These are phyloP conservation scores for Cutaneotrichosporon sp. DNA, from an alignment of 1,284 basidiomycete genomes.

Conservation along the genomic window DNA sequence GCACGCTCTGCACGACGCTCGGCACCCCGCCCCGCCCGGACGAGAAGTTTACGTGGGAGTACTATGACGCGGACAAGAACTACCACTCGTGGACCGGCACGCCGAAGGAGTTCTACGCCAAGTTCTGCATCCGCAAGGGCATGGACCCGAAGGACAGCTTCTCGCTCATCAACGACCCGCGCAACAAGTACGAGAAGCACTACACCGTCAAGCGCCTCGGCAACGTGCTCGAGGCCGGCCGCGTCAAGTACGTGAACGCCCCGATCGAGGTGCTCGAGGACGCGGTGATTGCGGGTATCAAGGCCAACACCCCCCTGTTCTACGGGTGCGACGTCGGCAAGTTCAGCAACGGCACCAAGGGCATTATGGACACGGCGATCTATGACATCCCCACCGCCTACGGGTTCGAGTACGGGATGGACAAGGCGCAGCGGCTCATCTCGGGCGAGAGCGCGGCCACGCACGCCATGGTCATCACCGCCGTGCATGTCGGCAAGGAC, in stretches of 20 bases:
- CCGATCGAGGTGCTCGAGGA: constrained; percentile 76
- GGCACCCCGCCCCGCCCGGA: constrained; percentile 77
- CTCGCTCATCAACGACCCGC: constrained; percentile 92
- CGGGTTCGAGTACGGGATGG: constrained; percentile 62
- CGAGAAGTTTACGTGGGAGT: constrained; percentile 81
- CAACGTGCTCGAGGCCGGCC: constrained; percentile 82
- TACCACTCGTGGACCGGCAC: constrained; percentile 72
- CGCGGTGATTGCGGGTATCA: constrained; percentile 78
- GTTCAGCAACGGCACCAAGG: constrained; percentile 54
- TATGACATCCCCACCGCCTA: constrained; percentile 79
- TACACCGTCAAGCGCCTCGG: constrained; percentile 92
- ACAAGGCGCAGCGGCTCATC: constrained; percentile 81
- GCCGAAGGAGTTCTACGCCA: constrained; percentile 73
- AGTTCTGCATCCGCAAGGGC: constrained; percentile 37
- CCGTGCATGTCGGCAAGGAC: constrained; percentile 76
- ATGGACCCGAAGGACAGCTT: constrained; percentile 64
- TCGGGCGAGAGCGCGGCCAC: constrained; percentile 69
- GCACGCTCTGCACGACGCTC: constrained; percentile 80
- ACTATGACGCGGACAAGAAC: constrained; percentile 79
- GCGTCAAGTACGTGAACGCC: constrained; percentile 89
- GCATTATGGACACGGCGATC: constrained; percentile 83
- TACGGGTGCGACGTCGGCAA: constrained; percentile 75
- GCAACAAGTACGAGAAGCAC: constrained; percentile 77
- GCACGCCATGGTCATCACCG: constrained; percentile 76
- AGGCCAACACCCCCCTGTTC: constrained; percentile 88